Base-by-base conservation (phyloP, 352 stramenopile species). In the Phytophthora foliorum region DNA sequence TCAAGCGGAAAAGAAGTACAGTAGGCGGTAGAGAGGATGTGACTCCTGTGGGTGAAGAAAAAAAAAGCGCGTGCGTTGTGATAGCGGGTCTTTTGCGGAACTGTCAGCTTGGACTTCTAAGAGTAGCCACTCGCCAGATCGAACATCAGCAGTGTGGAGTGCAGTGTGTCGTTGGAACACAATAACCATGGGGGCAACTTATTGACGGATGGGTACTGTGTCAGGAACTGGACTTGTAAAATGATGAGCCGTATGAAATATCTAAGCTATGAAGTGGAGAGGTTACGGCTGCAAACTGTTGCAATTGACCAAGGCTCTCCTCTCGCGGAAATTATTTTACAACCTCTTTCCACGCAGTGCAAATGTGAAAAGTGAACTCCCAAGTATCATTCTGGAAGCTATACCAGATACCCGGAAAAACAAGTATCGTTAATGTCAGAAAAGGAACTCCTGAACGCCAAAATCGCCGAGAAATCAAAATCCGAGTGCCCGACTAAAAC, bases 151-250 rank as follows among this genome's bases (percentile, higher is more conserved):
- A 9, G 25, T 41, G 13, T 11, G 9, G 34, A 41, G 6, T 16
- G 34, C 16, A n/a, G n/a, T n/a, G 34, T n/a, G 34, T 2, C 34
- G 13, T 41, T 19, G 34, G 17, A 45, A 39, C 3, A 17, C 45
- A 36, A 13, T 31, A 46, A 38, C 3, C 59, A 61, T 25, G 59
- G 50, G 25, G 59, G 59, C 7, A 41, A 61, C 25, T 62, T 67
- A 25, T 19, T 61, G 34, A 61, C 51, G 10, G 59, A 62, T 31
- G 59, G 59, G 6, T 67, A 50, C 8, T 67, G 59, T 27, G 59
- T 67, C 21, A 51, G 59, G 17, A 48, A 48, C 13, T 67, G 59
- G 59, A 62, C 59, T 5, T 19, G 50, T 24, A 67, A 29, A 25
- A 61, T 67, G 50, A 29, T 41, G 38, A 67, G 25, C n/a, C 59